These are phyloP conservation scores for Thermothelomyces thermophilus DNA, from an alignment of 2,329 filamentous ascomycete species.

Conservation along the genomic window DNA sequence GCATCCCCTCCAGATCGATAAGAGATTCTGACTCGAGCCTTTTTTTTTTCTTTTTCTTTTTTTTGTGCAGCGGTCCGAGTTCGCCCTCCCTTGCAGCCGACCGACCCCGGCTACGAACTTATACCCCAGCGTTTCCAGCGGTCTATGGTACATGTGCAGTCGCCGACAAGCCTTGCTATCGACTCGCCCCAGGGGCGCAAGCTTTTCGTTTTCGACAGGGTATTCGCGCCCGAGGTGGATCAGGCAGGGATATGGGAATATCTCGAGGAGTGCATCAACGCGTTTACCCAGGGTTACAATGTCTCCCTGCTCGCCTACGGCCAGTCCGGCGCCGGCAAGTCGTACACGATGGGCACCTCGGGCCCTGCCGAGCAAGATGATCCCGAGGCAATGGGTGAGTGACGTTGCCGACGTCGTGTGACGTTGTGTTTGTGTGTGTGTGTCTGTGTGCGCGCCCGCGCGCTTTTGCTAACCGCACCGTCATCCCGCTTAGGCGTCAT, in stretches of 20 bases:
- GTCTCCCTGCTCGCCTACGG: conserved; percentile 95
- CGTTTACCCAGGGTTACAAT: conserved; percentile 96
- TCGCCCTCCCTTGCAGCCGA: conserved; percentile 73
- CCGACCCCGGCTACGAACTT: conserved; percentile 87
- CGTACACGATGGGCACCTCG: conserved; percentile 97
- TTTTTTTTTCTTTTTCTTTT: conserved; percentile 5
- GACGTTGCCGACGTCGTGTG: not conserved
- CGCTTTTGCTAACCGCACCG: not conserved
- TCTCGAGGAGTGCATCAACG: conserved; percentile 77
- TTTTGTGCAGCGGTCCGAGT: conserved; percentile 75
- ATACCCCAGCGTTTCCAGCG: conserved; percentile 93
- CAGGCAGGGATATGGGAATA: conserved; percentile 96
- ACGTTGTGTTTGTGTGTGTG: not conserved
- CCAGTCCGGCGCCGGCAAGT: conserved; percentile 95
- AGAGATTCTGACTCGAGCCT: not conserved
- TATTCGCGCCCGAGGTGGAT: conserved; percentile 75
- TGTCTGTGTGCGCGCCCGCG: no score
- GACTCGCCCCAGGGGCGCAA: conserved; percentile 90
- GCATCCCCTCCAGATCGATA: not conserved
- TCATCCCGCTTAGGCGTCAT: conserved; percentile 66
- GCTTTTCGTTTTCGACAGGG: conserved; percentile 92
- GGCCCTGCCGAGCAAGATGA: conserved; percentile 72
- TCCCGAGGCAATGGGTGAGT: conserved; percentile 68
- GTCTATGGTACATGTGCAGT: conserved; percentile 84
- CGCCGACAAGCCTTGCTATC: conserved; percentile 76